Base-by-base conservation (phyloP, 345 rosid genomes). In the Erucastrum elatum region DNA sequence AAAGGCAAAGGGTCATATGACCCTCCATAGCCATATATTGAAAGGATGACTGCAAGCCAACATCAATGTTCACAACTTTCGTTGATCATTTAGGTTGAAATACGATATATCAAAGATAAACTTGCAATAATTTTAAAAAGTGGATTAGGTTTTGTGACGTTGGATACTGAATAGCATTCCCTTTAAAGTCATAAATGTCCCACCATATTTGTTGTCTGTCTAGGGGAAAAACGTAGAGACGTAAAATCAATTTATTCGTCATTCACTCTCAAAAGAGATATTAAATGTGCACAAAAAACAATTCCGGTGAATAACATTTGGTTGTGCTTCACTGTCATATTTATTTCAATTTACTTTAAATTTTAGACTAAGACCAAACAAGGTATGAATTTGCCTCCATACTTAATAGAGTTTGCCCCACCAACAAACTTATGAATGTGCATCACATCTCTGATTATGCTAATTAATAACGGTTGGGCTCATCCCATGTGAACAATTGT, bases 381-480 rank as follows among this genome's bases (percentile, higher is more conserved):
- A 12, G 39, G 41, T 9, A 64, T 33, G 67, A 64, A 44, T 33
- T 65, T 64, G 46, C 74, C 67, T 60, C 74, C 65, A 68, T 60
- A 78, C 2, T 67, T 68, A 79, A 44, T 60, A 68, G 29, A 74
- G 70, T 61, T 62, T 59, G 64, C 33, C 76, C 71, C 59, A 65
- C 72, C 68, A 78, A 46, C 77, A 72, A 58, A 30, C 62, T 53
- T 64, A 66, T 72, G 82, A 66, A 59, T 66, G 30, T 58, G 68
- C 39, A 33, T 72, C 82, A 72, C 72, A 72, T 16, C 53, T 55
- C 49, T 78, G 26, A 10, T 59, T 73, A n/a, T n/a, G 72, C 64
- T 73, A 67, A 73, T 79, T 73, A 67, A 61, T 67, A 46, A 35
- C 82, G 9, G 78, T 67, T 78, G 66, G 77, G 82, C 74, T 66